Conservation (phyloP, 2,329 filamentous ascomycete genomes). For the Penicillium digitatum region DNA sequence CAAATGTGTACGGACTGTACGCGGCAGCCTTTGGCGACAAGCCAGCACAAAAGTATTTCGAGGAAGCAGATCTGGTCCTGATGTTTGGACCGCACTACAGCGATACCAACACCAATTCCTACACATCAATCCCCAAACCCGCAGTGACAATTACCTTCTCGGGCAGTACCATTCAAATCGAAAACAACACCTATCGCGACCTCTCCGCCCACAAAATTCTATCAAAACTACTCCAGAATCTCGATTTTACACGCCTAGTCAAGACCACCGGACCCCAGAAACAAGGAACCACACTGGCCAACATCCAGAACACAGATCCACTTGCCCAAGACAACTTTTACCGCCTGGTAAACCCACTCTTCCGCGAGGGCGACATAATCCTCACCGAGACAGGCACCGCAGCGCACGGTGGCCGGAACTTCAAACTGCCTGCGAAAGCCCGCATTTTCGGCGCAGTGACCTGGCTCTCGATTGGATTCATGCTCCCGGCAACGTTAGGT, state of each 20-base stretch:
- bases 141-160: slow-evolving; percentile 79
- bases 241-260: slow-evolving; percentile 55
- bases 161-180: slow-evolving; percentile 66
- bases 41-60: slow-evolving; percentile 33
- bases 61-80: slow-evolving; percentile 40
- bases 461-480: slow-evolving; percentile 60
- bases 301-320: slow-evolving; percentile 44
- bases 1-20: slow-evolving; percentile 51
- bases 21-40: slow-evolving; percentile 41
- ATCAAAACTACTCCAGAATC: slow-evolving; percentile 60
- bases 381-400: slow-evolving; percentile 58
- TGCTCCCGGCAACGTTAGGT: slow-evolving; percentile 55
- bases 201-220: slow-evolving; percentile 76
- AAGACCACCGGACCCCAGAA: slow-evolving; percentile 39
- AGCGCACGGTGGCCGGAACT: slow-evolving; percentile 51
- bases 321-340: slow-evolving; percentile 51
- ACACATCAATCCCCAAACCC: slow-evolving; percentile 72
- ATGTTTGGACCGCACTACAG: slow-evolving; percentile 36
- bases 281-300: slow-evolving; percentile 10
- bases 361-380: slow-evolving; percentile 53
- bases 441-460: slow-evolving; percentile 52
- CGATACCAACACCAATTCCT: slow-evolving; percentile 59
- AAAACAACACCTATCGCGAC: slow-evolving; percentile 73
- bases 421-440: slow-evolving; percentile 49
- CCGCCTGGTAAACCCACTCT: slow-evolving; percentile 45